These are phyloP conservation scores for Rhazya stricta DNA, from an alignment of 257 asterid genomes.

Conservation along the genomic window DNA sequence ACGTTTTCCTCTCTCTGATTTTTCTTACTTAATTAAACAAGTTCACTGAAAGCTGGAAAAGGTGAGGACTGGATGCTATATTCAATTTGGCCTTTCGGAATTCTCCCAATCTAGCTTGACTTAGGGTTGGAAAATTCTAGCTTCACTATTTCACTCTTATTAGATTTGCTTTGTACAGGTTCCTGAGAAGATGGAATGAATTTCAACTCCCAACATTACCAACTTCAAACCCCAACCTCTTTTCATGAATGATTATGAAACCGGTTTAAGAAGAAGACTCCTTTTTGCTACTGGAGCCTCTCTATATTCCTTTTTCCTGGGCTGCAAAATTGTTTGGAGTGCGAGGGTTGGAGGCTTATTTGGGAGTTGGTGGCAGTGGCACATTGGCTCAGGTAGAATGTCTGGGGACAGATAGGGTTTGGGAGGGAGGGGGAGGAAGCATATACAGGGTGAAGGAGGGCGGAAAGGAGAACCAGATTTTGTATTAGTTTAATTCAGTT, in stretches of 20 bases:
- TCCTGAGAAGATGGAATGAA: neutral
- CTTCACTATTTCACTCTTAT: neutral
- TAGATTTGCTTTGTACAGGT: neutral
- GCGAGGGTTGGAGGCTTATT: neutral
- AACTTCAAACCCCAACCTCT: neutral
- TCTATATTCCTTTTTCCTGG: neutral
- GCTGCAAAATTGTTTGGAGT: neutral
- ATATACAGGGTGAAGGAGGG: neutral
- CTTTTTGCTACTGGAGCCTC: neutral
- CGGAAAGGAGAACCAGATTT: neutral
- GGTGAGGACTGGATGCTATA: neutral
- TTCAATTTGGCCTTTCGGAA: neutral
- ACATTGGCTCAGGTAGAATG: neutral
- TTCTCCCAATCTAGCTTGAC: neutral
- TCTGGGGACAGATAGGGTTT: neutral
- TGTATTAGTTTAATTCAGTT: neutral
- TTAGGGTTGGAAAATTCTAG: neutral
- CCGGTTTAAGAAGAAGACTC: neutral
- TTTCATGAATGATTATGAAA: neutral
- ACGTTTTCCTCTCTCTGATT: neutral
- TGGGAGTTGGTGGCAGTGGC: neutral
- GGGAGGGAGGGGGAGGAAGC: neutral
- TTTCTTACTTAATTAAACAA: neutral
- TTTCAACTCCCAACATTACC: neutral
- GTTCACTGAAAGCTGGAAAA: neutral